These are phyloP conservation scores for Geotrichum reessii DNA, from an alignment of 1,139 yeast genomes.

Conservation along the genomic window DNA sequence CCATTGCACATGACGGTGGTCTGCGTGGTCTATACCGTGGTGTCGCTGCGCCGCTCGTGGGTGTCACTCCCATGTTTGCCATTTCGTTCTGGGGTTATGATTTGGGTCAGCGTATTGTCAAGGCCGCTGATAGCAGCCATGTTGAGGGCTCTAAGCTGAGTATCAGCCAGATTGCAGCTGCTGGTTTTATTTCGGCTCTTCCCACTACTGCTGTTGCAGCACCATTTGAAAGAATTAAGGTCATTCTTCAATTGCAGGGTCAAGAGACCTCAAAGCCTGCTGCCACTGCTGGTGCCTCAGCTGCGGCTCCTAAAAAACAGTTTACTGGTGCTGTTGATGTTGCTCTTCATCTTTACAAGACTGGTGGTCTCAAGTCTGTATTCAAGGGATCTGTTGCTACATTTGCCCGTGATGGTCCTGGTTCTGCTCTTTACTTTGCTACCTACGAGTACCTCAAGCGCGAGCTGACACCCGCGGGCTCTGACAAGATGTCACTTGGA, in stretches of 20 bases:
- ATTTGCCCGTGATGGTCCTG: conserved; percentile 95
- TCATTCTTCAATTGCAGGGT: conserved; percentile 78
- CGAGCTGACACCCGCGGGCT: conserved; percentile 49
- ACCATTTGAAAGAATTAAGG: conserved; percentile 94
- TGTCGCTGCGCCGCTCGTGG: conserved; percentile 81
- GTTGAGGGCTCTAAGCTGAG: conserved; percentile 44
- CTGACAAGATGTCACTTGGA: conserved; percentile 47
- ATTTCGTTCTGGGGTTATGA: conserved; percentile 98
- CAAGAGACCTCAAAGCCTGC: conserved; percentile 40
- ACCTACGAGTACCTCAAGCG: conserved; percentile 81
- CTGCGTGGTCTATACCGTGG: conserved; percentile 78
- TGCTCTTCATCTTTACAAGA: conserved; percentile 61
- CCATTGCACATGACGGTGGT: conserved; percentile 73
- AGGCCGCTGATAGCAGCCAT: conserved; percentile 15
- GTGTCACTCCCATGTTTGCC: conserved; percentile 98
- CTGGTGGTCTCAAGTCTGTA: conserved; percentile 80
- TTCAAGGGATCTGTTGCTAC: conserved; percentile 92
- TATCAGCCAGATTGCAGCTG: conserved; percentile 72
- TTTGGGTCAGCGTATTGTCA: conserved; percentile 73
- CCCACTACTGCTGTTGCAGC: conserved; percentile 96
- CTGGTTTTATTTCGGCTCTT: conserved; percentile 92
- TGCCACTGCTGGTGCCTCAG: conserved; percentile 14
- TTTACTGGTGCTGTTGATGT: conserved; percentile 52
- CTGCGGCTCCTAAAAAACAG: conserved; percentile 34
- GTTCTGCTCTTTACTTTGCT: conserved; percentile 94